Evolutionary conservation across 2,329 filamentous ascomycete species (phyloP), one percentile per base, ranked within the genome.

Genomic region (Fusarium anguioides): DNA sequence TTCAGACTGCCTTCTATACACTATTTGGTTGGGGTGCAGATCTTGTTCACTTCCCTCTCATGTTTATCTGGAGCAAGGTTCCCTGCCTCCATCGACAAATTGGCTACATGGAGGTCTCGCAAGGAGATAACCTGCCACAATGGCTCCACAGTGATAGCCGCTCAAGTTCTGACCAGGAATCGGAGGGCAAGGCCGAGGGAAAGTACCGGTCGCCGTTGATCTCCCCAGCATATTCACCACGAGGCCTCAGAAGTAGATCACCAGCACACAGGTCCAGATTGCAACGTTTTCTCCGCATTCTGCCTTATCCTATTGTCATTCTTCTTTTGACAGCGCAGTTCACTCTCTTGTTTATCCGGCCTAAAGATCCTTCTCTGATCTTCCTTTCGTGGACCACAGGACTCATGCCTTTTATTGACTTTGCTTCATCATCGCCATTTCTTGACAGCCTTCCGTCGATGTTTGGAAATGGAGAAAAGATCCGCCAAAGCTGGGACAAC

Each of bases 301-400:
- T 69, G 11, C 55, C 70, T 0, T 72, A 73, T 40, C 49, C 70
- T 2, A 36, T 73, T 8, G 66, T 76, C 40, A 60, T 58, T 20
- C 59, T 71, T 45, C 58, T 70, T 4, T 62, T 76, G 18, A 64
- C 70, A 6, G 68, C 64, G 7, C 75, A 76, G 36, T 57, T 67
- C 27, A 64, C 67, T 10, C 49, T 73, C 6, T 50, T 60, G 5
- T 14, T 74, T 2, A 17, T 76, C 12, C 70, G 76, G n/a, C 76
- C 76, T 2, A 58, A 66, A 27, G 76, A 78, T 24, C 66, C 70
- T 40, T 76, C 76, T 5, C 51, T 78, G 36, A 74, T 67, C 8
- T 78, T 77, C 58, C 69, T 78, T 46, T 78, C 76, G 0, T 78
- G 76, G 76, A 78, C 76, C 0, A 66, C 72, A 7, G 70, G 70